phyloP scores from a whole-genome alignment of 768 basidiomycete species.

The Leucocoprinus birnbaumii region DNA sequence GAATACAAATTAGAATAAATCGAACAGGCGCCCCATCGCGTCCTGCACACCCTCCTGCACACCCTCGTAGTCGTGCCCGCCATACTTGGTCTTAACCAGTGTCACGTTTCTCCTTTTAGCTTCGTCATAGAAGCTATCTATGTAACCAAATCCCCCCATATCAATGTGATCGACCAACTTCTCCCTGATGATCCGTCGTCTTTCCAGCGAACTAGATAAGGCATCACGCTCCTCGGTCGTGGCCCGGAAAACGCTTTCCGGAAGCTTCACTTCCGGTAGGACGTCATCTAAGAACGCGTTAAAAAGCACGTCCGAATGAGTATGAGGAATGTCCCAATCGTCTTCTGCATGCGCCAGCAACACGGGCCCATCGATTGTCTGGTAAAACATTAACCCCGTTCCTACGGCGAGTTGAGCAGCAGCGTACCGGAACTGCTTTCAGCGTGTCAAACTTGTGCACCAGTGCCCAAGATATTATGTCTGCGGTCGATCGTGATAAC shows the following conservation, averaged over 20 bases:
- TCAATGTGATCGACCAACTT: conserved; percentile 41
- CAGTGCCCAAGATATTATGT: conserved; percentile 45
- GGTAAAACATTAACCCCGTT: conserved; percentile 19
- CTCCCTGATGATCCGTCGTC: conserved; percentile 38
- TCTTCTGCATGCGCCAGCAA: conserved; percentile 77
- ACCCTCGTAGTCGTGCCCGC: conserved; percentile 62
- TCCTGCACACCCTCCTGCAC: conserved; percentile 75
- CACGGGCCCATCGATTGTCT: conserved; percentile 68
- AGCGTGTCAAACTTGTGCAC: conserved; percentile 61
- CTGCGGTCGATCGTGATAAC: conserved; percentile 28
- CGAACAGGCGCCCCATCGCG: conserved; percentile 42
- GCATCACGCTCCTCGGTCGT: conserved; percentile 40
- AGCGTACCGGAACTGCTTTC: conserved; percentile 54
- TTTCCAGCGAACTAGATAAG: conserved; percentile 34
- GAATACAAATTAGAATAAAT: conserved; percentile 10
- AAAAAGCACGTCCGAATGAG: conserved; percentile 74
- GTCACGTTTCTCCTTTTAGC: conserved; percentile 45
- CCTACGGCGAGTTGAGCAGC: not conserved
- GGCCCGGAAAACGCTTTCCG: conserved; percentile 22
- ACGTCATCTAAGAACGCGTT: conserved; percentile 64
- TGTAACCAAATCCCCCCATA: conserved; percentile 54
- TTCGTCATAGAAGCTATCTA: conserved; percentile 45
- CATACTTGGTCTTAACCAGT: conserved; percentile 59
- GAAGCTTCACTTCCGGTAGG: conserved; percentile 43
- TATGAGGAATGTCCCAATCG: conserved; percentile 76